phyloP scores from a whole-genome alignment of 148 eudicot genomes.

The Vaccinium macrocarpon region DNA sequence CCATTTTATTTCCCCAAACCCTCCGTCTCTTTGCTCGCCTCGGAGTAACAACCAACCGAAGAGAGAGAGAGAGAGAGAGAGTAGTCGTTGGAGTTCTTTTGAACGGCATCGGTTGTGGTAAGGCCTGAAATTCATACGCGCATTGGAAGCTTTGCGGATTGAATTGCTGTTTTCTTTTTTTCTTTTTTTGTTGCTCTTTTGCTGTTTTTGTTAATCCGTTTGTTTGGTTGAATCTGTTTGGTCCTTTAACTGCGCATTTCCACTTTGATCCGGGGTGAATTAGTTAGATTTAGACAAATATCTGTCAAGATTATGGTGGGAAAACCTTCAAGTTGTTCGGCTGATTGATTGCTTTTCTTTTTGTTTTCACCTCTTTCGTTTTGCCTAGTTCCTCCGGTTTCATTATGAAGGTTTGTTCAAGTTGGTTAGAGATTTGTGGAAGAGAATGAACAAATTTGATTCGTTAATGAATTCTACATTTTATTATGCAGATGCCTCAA shows the following conservation, averaged over 20 bases:
- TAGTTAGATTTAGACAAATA: background rate
- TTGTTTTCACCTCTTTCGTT: background rate
- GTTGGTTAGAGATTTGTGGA: background rate
- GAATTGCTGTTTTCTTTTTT: background rate
- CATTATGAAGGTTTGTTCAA: background rate
- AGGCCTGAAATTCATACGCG: background rate
- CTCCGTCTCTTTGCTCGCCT: background rate
- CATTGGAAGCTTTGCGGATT: background rate
- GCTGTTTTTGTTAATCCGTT: background rate
- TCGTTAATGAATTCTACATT: background rate
- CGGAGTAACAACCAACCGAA: background rate
- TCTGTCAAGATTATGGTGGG: no score
- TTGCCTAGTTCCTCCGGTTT: background rate
- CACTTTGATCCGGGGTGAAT: background rate
- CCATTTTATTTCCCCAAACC: background rate
- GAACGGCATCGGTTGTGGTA: background rate
- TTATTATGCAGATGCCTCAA: background rate
- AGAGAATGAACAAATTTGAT: background rate
- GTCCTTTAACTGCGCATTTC: background rate
- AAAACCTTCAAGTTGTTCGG: background rate
- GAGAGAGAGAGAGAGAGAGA: constrained; percentile 4
- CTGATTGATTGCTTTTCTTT: background rate
- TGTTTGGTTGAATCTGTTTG: background rate
- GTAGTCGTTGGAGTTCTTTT: no score
- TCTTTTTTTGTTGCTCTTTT: background rate